Evolutionary conservation across 176 grass and related monocot species (phyloP).

Genomic region (Carex kokanica): DNA sequence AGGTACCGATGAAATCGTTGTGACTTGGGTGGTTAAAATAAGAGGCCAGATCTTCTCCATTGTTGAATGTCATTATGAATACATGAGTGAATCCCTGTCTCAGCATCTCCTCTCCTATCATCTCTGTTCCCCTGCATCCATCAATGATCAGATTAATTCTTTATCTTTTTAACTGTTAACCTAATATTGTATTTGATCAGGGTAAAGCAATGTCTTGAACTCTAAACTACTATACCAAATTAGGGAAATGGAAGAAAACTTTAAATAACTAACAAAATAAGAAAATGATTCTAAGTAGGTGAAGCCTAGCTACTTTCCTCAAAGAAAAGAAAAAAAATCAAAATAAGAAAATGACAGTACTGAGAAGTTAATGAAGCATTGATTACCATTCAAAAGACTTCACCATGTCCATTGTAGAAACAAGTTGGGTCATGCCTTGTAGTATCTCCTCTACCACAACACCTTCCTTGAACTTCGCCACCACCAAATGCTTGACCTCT

Average conservation of each 20-base stretch:
- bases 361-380: neutral
- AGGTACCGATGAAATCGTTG: slow-evolving; percentile 40
- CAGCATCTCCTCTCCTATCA: slow-evolving; percentile 34
- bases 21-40: slow-evolving; percentile 43
- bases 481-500: slow-evolving; percentile 55
- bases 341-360: neutral
- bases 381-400: slow-evolving; percentile 68
- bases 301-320: no score
- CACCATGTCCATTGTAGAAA: slow-evolving; percentile 39
- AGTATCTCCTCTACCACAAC: slow-evolving; percentile 40
- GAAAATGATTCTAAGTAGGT: neutral
- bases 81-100: slow-evolving; percentile 50
- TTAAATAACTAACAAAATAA: neutral
- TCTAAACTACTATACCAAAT: neutral
- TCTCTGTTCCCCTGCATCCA: slow-evolving; percentile 33
- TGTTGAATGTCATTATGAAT: slow-evolving; percentile 33
- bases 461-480: slow-evolving; percentile 58
- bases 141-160: neutral
- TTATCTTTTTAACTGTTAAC: neutral
- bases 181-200: neutral
- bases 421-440: slow-evolving; percentile 39
- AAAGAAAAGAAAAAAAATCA: neutral
- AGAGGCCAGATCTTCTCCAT: slow-evolving; percentile 31
- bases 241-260: neutral
- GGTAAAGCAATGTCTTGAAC: neutral